Conservation (phyloP, 805 yeast species). For the Candida chilensis region DNA sequence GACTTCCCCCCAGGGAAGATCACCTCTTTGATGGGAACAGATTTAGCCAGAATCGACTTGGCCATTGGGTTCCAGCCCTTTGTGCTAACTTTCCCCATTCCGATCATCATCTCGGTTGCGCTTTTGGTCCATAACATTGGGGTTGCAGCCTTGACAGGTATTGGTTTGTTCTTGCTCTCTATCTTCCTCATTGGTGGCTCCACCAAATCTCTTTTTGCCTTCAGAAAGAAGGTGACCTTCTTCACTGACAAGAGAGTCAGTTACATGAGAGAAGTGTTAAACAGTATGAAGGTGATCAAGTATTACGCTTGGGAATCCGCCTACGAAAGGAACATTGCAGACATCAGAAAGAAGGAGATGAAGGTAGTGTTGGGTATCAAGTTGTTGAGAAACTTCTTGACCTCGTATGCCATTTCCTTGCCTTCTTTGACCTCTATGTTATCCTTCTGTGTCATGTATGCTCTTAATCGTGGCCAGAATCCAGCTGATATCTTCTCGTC, state of each 20-base stretch:
- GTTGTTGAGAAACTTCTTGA: conserved; percentile 47
- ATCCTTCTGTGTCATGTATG: conserved; percentile 28
- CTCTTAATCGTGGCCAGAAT: conserved; percentile 22
- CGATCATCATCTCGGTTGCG: conserved; percentile 53
- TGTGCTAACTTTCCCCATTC: conserved; percentile 53
- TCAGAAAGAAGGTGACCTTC: conserved; percentile 48
- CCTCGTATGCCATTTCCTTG: conserved; percentile 60
- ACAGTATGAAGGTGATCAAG: conserved; percentile 73
- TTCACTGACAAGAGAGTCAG: conserved; percentile 74
- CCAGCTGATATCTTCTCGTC: conserved; percentile 68
- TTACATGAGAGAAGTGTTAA: conserved; percentile 69
- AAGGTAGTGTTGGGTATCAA: conserved; percentile 51
- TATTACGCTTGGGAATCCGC: conserved; percentile 90
- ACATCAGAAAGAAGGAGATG: conserved; percentile 57
- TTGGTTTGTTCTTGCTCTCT: conserved; percentile 45
- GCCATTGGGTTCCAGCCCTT: conserved; percentile 66
- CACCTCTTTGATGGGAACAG: conserved; percentile 76
- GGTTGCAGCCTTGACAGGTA: conserved; percentile 63
- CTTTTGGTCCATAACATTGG: conserved; percentile 64
- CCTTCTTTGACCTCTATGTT: conserved; percentile 69
- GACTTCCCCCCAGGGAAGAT: conserved; percentile 61
- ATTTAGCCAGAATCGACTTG: conserved; percentile 70
- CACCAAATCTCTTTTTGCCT: conserved; percentile 42
- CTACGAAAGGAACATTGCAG: conserved; percentile 46
- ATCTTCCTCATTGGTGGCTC: conserved; percentile 33